Conservation (phyloP, 202 grass and related monocot species). For the Dendrocalamus latiflorus region DNA sequence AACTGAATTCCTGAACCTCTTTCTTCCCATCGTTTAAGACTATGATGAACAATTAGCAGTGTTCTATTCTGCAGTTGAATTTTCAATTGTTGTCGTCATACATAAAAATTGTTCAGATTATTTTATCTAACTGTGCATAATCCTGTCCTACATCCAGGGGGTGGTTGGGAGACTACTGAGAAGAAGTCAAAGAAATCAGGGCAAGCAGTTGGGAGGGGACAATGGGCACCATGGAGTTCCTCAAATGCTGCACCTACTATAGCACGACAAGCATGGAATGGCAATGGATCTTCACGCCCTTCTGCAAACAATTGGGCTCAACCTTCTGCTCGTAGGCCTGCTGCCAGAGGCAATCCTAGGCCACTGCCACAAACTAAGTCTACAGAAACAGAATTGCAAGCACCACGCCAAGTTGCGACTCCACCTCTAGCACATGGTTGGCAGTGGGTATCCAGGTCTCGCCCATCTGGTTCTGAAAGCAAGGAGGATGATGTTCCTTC, state of each 20-base stretch:
- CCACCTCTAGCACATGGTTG: too few relatives aligned
- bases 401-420: too few relatives aligned
- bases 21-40: neutral
- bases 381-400: too few relatives aligned
- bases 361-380: too few relatives aligned
- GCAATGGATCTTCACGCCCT: too few relatives aligned
- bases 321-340: too few relatives aligned
- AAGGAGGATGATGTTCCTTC: conserved; percentile 39
- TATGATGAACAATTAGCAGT: neutral
- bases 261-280: too few relatives aligned
- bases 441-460: too few relatives aligned
- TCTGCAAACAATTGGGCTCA: conserved; percentile 32
- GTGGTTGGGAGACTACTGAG: conserved; percentile 51
- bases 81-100: neutral
- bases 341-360: too few relatives aligned
- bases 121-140: conserved; percentile 13
- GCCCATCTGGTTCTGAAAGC: conserved; percentile 39
- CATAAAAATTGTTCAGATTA: neutral
- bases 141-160: conserved; percentile 31
- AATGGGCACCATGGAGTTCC: too few relatives aligned
- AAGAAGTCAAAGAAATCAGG: conserved; percentile 58
- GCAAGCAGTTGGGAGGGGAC: conserved; percentile 38
- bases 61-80: neutral
- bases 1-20: neutral
- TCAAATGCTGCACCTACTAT: too few relatives aligned